Base-by-base conservation (phyloP, 2,329 filamentous ascomycete species). In the Apiospora koreana region DNA sequence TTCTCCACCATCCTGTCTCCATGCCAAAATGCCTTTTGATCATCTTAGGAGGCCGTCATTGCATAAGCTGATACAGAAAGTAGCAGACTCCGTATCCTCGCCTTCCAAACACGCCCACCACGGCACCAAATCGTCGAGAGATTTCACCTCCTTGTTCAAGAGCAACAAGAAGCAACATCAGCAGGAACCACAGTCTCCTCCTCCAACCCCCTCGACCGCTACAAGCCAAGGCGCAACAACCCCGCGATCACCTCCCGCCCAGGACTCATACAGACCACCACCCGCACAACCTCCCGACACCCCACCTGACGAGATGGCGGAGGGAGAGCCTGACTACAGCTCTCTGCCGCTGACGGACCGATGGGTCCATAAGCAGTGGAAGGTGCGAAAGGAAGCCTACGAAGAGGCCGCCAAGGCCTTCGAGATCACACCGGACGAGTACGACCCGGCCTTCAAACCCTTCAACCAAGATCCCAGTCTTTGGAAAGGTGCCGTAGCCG, bases 361-460 rank as follows among this genome's bases (percentile, higher is more conserved):
- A 79, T 97, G 95, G 83, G 86, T 88, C 69, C 94, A 97, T 86
- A 97, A 97, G 92, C 89, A 93, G 78, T 99, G 96, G 96, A 99
- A 99, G 87, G 95, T 97, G 54, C 90, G 96, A 78, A 99, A 99
- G 84, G 91, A 90, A 79, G 96, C 91, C 68, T 99, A 98, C 80
- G 96, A 99, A 86, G 94, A 96, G 75, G 95, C 94, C 25, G 89
- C 92, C 50, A 95, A 96, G 81, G 89, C 92, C 75, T 98, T 99
- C 81, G 92, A 94, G 79, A 86, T 89, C 71, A 94, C 95, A 7
- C 91, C 94, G 72, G 92, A 95, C 82, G 95, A 98, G 80, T 88
- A 91, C 75, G 93, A 97, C 79, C 91, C 94, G 16, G 91, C 91
- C 45, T 98, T 99, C 77, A 88, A 91, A 75, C 94, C 95, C 1